A percentile compares a stretch with the other conserved stretches of the same genome.
Conservation (phyloP, 1,284 basidiomycete genomes). For the Cryptococcus sp. region DNA sequence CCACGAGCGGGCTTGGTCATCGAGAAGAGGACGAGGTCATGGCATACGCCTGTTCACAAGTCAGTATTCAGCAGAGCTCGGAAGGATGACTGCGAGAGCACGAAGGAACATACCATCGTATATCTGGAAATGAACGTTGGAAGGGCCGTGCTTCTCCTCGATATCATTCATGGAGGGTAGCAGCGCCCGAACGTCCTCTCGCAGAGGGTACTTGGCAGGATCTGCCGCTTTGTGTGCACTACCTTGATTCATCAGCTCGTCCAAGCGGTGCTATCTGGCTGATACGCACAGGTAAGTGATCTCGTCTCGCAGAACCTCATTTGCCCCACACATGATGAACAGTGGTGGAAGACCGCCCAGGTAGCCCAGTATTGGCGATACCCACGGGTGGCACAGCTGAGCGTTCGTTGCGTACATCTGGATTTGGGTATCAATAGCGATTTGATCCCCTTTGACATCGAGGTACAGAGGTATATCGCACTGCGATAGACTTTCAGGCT, state of each 20-base stretch:
- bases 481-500: conserved; percentile 36
- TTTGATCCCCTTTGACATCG: conserved; percentile 27
- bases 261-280: not conserved
- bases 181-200: conserved; percentile 62
- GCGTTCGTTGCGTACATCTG: conserved; percentile 88
- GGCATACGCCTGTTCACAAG: conserved; percentile 53
- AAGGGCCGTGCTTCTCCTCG: conserved; percentile 65
- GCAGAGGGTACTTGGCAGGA: conserved; percentile 71
- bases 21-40: conserved; percentile 71
- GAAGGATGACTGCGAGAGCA: too few species aligned
- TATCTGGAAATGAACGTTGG: conserved; percentile 85
- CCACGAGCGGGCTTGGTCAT: conserved; percentile 67
- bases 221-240: conserved; percentile 92
- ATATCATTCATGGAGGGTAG: conserved; percentile 70
- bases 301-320: conserved; percentile 90
- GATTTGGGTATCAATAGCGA: conserved; percentile 62
- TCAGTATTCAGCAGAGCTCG: too few species aligned
- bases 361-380: conserved; percentile 80
- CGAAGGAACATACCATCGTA: conserved; percentile 53
- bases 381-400: conserved; percentile 78
- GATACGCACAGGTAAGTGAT: conserved; percentile 76
- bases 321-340: conserved; percentile 81
- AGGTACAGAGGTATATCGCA: conserved; percentile 34
- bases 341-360: conserved; percentile 89
- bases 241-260: conserved; percentile 11